A percentile compares a stretch with the other conserved stretches of the same genome.
phyloP scores from a whole-genome alignment of 169 alveolate genomes.

The Plasmodium vinckei region DNA sequence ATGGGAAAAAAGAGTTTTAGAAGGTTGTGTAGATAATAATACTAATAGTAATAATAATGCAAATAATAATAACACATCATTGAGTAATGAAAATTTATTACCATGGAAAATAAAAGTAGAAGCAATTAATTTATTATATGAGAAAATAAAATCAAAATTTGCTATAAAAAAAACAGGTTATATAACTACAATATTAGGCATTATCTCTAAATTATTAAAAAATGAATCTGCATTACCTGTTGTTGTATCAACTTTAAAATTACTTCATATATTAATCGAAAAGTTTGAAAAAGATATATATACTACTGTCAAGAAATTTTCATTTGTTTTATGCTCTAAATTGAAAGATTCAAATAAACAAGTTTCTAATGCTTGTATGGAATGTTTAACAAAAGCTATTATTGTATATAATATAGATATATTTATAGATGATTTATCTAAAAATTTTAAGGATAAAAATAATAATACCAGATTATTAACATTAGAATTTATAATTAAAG shows the following conservation, averaged over 20 bases:
- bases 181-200: constrained; percentile 37
- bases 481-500: constrained; percentile 46
- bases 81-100: constrained; percentile 70
- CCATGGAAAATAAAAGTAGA: constrained; percentile 78
- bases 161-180: constrained; percentile 57
- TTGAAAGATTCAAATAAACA: constrained; percentile 73
- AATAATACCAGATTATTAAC: constrained; percentile 65
- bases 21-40: constrained; percentile 56
- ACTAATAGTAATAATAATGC: neutral
- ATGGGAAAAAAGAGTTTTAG: constrained; percentile 73
- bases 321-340: constrained; percentile 56
- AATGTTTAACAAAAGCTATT: constrained; percentile 61
- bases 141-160: constrained; percentile 44
- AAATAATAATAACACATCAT: constrained; percentile 11
- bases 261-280: constrained; percentile 47
- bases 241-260: constrained; percentile 50
- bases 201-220: constrained; percentile 43
- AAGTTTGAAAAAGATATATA: constrained; percentile 68
- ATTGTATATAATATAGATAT: constrained; percentile 29
- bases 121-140: constrained; percentile 68
- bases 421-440: constrained; percentile 63
- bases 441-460: constrained; percentile 71
- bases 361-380: constrained; percentile 76
- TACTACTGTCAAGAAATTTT: constrained; percentile 28
- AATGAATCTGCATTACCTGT: constrained; percentile 75